Evolutionary conservation across 139 green algal species (phyloP).

Genomic region (Chlorella vulgaris): DNA sequence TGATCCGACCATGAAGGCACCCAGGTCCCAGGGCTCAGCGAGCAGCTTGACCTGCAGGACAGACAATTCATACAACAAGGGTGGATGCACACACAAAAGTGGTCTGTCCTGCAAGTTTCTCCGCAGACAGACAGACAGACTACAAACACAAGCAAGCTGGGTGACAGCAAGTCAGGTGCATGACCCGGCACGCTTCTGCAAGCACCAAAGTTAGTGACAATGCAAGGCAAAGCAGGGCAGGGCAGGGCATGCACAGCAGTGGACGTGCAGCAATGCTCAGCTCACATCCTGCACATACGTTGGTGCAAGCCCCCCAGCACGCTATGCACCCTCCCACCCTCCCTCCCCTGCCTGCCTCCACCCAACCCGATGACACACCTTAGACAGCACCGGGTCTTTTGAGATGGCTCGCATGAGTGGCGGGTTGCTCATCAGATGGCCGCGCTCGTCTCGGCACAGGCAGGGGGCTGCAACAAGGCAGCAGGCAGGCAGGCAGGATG

Average conservation of each 20-base stretch:
- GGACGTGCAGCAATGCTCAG: too few species aligned
- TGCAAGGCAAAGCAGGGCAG: too few species aligned
- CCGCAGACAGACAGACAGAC: too few species aligned
- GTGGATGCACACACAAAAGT: too few species aligned
- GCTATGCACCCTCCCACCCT: not conserved
- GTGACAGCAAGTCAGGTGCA: too few species aligned
- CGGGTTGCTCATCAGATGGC: slow-evolving; percentile 76
- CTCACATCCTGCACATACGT: too few species aligned
- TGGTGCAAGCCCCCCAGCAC: too few species aligned
- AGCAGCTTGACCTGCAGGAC: slow-evolving; percentile 79
- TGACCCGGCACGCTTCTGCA: too few species aligned
- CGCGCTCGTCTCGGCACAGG: slow-evolving; percentile 84
- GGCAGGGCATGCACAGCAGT: too few species aligned
- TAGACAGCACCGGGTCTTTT: slow-evolving; percentile 82
- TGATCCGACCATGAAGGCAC: slow-evolving; percentile 88
- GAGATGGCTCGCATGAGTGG: slow-evolving; percentile 84
- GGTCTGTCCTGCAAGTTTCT: too few species aligned
- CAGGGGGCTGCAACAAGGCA: slow-evolving; percentile 59
- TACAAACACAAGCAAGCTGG: too few species aligned
- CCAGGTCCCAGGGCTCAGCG: slow-evolving; percentile 92
- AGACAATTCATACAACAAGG: not conserved
- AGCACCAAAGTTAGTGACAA: too few species aligned
- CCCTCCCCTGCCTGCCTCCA: not conserved
- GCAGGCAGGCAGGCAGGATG: not conserved
- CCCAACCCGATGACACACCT: slow-evolving; percentile 41